Percentiles rank a stretch among this genome's conserved stretches.
Evolutionary conservation across 495 filamentous ascomycete genomes (phyloP).

Genomic region (Trichoderma virens): DNA sequence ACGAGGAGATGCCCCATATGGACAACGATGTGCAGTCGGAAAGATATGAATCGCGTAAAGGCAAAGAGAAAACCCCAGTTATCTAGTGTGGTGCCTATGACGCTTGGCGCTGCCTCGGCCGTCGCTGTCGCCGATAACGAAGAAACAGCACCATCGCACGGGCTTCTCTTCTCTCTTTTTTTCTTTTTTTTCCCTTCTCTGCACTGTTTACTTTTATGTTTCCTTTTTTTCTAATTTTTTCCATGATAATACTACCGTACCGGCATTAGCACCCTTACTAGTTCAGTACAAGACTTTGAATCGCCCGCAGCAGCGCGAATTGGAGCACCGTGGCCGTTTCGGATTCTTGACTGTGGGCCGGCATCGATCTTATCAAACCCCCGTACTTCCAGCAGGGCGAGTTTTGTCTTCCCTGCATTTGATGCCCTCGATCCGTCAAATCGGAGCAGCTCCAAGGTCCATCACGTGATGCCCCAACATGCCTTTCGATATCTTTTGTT

Average conservation of each 20-base stretch:
- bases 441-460: too few relatives aligned
- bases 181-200: not conserved
- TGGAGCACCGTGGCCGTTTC: slow-evolving; percentile 6
- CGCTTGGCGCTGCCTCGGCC: not conserved
- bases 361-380: not conserved
- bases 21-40: not conserved
- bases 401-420: not conserved
- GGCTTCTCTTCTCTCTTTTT: not conserved
- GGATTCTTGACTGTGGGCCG: not conserved
- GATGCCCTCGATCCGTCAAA: too few relatives aligned
- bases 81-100: not conserved
- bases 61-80: not conserved
- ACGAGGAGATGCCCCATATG: not conserved
- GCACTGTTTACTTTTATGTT: not conserved
- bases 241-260: too few relatives aligned
- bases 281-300: too few relatives aligned
- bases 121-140: not conserved
- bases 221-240: too few relatives aligned
- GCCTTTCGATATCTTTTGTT: too few relatives aligned
- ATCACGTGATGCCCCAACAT: not conserved
- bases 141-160: too few relatives aligned
- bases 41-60: not conserved
- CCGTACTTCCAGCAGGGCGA: not conserved
- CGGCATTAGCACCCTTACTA: too few relatives aligned
- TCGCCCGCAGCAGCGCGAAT: not conserved